phyloP scores from a whole-genome alignment of 2,329 filamentous ascomycete species.

The Waltergamsia citrina region DNA sequence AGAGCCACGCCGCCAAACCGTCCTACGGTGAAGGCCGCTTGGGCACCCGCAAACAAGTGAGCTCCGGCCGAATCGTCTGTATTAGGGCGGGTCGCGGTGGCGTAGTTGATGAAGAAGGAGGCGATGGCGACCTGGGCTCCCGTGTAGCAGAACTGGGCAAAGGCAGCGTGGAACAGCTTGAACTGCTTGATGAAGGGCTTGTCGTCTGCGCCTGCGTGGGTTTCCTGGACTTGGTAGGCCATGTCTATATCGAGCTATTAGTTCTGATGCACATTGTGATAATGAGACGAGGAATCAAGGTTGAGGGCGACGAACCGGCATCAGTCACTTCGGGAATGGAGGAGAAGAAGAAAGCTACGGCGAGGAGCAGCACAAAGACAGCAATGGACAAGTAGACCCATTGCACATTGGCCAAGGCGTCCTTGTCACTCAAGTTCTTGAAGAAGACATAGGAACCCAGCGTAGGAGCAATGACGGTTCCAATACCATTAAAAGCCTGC shows the following conservation, averaged over 20 bases:
- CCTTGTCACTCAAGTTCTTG: slow-evolving; percentile 45
- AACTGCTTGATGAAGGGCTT: slow-evolving; percentile 63
- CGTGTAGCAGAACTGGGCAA: slow-evolving; percentile 71
- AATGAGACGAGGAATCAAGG: not conserved
- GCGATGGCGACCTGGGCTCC: slow-evolving; percentile 62
- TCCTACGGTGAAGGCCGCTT: slow-evolving; percentile 63
- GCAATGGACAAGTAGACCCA: slow-evolving; percentile 71
- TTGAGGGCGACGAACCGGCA: slow-evolving; percentile 16
- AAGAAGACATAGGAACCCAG: slow-evolving; percentile 69
- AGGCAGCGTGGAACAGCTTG: slow-evolving; percentile 64
- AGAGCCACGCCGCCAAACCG: slow-evolving; percentile 58
- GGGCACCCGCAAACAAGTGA: slow-evolving; percentile 64
- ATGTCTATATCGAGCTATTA: slow-evolving; percentile 44
- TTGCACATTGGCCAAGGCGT: slow-evolving; percentile 57
- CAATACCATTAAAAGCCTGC: slow-evolving; percentile 69
- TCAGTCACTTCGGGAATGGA: slow-evolving; percentile 62
- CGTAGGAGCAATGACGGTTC: slow-evolving; percentile 52
- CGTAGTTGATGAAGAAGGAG: slow-evolving; percentile 65
- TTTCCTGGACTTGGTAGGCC: slow-evolving; percentile 46
- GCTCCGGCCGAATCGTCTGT: slow-evolving; percentile 44
- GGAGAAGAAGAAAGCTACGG: slow-evolving; percentile 56
- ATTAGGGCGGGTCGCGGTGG: slow-evolving; percentile 46
- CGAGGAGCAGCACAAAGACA: slow-evolving; percentile 59
- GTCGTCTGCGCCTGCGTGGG: slow-evolving; percentile 43
- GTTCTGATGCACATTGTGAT: slow-evolving; percentile 5